Percentiles rank a stretch among this genome's conserved stretches.
phyloP scores from a whole-genome alignment of 345 rosid species.

The Gossypium stocksii region DNA sequence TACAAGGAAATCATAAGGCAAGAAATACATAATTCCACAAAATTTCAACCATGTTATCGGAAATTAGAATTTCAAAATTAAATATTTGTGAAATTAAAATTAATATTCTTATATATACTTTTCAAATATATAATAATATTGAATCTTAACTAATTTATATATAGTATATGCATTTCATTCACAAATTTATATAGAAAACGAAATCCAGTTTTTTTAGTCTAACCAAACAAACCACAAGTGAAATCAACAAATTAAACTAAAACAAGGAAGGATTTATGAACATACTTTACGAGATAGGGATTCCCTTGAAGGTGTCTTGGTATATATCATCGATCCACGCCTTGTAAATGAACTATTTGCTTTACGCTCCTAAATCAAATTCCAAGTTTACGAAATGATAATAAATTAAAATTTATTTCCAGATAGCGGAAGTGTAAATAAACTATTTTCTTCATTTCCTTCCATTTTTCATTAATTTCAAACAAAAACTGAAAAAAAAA shows the following conservation, averaged over 20 bases:
- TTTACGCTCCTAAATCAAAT: slow-evolving; percentile 57
- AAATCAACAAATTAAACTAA: background rate
- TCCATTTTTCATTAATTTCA: background rate
- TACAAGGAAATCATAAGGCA: background rate
- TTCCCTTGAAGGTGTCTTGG: slow-evolving; percentile 94
- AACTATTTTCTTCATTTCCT: background rate
- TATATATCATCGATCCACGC: slow-evolving; percentile 79
- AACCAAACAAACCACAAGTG: background rate
- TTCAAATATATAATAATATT: background rate
- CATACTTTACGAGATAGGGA: slow-evolving; percentile 58
- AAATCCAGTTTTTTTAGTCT: background rate
- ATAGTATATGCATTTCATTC: background rate
- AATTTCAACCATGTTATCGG: background rate
- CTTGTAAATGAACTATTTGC: slow-evolving; percentile 73
- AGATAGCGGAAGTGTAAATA: background rate
- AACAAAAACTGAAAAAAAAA: background rate
- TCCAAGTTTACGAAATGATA: background rate
- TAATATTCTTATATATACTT: background rate
- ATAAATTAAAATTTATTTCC: background rate
- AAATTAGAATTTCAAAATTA: too few relatives aligned
- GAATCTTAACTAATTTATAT: background rate
- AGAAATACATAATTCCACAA: background rate
- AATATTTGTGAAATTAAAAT: too few relatives aligned
- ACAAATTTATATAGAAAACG: background rate
- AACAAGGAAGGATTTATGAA: background rate